These are phyloP conservation scores for Hordeum pubiflorum DNA, from an alignment of 202 grass and related monocot genomes.

Conservation along the genomic window DNA sequence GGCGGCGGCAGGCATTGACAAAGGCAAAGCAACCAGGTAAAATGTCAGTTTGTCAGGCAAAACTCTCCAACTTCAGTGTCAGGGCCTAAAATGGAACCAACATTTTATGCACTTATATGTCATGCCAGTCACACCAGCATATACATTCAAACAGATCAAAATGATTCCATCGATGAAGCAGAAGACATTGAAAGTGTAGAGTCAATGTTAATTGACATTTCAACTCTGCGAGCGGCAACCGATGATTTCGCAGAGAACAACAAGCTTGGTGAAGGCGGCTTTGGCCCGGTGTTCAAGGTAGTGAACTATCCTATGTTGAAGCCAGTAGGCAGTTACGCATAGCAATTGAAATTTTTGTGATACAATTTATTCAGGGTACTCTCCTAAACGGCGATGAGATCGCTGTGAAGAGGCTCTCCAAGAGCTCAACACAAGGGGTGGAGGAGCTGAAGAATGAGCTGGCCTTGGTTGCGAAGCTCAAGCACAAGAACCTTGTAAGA, in stretches of 20 bases:
- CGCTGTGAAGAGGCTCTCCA: conserved; percentile 12
- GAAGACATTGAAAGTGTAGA: background rate
- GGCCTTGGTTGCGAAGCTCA: conserved; percentile 11
- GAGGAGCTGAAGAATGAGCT: conserved; percentile 24
- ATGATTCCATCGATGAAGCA: background rate
- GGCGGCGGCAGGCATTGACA: background rate
- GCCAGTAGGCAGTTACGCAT: background rate
- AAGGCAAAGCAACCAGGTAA: background rate
- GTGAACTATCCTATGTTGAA: background rate
- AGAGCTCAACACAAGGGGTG: conserved; percentile 8
- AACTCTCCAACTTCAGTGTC: background rate
- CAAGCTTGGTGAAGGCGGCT: conserved; percentile 11
- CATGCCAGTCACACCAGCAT: too few relatives aligned
- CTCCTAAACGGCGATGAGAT: conserved; percentile 8
- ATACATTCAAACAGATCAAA: background rate
- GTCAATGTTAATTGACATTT: conserved; percentile 12
- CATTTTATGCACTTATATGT: background rate
- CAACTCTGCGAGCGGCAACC: background rate
- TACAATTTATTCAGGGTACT: background rate
- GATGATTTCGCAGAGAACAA: conserved; percentile 16
- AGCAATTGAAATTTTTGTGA: too few relatives aligned
- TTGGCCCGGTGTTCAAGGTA: conserved; percentile 16
- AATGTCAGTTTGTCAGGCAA: background rate
- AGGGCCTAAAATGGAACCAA: background rate
- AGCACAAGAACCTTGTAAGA: conserved; percentile 24